Conservation (phyloP, 331 rosid species). For the Rhamnella rubrinervis region DNA sequence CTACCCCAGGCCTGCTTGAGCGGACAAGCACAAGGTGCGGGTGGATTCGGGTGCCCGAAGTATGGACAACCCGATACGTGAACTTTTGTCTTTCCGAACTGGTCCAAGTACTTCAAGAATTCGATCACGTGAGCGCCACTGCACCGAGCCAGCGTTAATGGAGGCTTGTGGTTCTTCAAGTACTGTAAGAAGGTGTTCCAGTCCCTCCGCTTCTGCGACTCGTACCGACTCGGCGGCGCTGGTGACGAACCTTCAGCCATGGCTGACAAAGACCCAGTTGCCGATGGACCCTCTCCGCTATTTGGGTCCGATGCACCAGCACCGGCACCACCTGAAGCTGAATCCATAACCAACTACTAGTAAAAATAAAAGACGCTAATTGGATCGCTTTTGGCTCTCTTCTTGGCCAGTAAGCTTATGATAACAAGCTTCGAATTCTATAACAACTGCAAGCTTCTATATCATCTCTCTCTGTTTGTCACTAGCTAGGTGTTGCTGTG, state of each 20-base stretch:
- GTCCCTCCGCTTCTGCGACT: conserved; percentile 93
- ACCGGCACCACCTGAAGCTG: conserved; percentile 51
- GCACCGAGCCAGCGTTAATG: conserved; percentile 79
- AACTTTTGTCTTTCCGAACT: conserved; percentile 92
- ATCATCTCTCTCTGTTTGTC: background rate
- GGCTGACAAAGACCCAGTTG: background rate
- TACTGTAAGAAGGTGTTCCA: conserved; percentile 97
- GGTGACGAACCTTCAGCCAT: conserved; percentile 29
- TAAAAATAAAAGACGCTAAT: too few relatives aligned
- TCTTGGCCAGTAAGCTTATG: too few relatives aligned
- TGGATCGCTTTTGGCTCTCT: background rate
- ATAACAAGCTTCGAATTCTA: background rate
- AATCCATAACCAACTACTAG: conserved; percentile 49
- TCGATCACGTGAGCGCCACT: conserved; percentile 98
- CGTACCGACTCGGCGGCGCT: conserved; percentile 81
- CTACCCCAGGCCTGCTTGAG: conserved; percentile 92
- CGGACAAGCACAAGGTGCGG: conserved; percentile 81
- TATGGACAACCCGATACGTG: conserved; percentile 73
- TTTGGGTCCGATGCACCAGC: conserved; percentile 29
- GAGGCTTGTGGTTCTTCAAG: conserved; percentile 93
- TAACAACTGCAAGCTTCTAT: background rate
- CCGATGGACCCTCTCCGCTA: conserved; percentile 34
- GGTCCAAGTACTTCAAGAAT: conserved; percentile 83
- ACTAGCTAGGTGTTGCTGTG: too few relatives aligned
- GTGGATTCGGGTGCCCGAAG: conserved; percentile 83